Evolutionary conservation across 805 yeast genomes (phyloP).

Genomic region (Nakazawaea ambrosiae): DNA sequence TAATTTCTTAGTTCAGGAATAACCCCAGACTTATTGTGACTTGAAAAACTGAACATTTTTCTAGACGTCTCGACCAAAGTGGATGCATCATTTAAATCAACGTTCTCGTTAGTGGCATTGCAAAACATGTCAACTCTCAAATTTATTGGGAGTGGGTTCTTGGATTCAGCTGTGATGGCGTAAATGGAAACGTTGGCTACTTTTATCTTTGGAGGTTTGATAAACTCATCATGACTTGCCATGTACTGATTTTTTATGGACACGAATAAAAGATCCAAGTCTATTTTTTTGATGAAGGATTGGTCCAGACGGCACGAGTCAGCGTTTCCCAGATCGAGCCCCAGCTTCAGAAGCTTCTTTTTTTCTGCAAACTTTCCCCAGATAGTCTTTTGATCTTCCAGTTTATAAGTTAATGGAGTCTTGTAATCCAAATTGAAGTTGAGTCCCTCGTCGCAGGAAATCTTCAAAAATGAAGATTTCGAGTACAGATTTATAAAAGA

Average conservation of each 20-base stretch:
- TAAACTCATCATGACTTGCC: background rate
- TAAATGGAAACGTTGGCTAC: constrained; percentile 1
- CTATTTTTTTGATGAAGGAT: background rate
- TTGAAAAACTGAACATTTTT: constrained; percentile 8
- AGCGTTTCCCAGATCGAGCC: background rate
- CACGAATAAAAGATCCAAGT: constrained; percentile 7
- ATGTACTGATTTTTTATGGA: constrained; percentile 3
- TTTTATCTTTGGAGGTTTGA: constrained; percentile 9
- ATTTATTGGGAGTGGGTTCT: constrained; percentile 8
- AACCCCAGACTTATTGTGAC: constrained; percentile 8
- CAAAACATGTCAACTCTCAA: constrained; percentile 9
- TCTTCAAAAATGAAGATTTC: constrained; percentile 8
- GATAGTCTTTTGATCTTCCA: constrained; percentile 3
- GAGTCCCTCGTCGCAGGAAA: background rate
- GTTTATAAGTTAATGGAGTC: constrained; percentile 6
- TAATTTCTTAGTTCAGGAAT: constrained; percentile 8
- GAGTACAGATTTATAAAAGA: constrained; percentile 6
- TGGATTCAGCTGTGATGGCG: constrained; percentile 6
- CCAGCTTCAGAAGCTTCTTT: constrained; percentile 5
- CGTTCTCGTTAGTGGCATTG: constrained; percentile 9
- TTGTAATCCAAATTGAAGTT: constrained; percentile 6
- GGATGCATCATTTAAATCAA: constrained; percentile 6
- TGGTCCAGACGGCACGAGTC: constrained; percentile 1
- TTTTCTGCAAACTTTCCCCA: constrained; percentile 8
- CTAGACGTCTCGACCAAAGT: constrained; percentile 2